Percentiles rank a stretch among this genome's conserved stretches.
phyloP scores from a whole-genome alignment of 257 asterid species.

The Echites panduratus region DNA sequence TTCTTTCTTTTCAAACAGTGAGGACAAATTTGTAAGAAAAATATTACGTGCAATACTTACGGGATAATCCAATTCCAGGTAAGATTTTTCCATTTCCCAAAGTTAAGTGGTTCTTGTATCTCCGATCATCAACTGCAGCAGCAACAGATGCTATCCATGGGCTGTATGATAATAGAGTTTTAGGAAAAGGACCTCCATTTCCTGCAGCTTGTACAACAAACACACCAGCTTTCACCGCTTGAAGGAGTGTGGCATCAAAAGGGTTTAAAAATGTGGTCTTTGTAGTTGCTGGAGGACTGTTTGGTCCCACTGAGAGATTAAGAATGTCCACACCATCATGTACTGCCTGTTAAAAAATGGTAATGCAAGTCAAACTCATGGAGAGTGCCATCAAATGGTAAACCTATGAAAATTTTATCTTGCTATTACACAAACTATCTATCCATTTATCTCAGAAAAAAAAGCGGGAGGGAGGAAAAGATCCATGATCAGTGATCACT shows the following conservation, averaged over 20 bases:
- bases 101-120: slow-evolving; percentile 86
- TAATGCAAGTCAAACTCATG: slow-evolving; percentile 6
- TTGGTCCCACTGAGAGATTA: slow-evolving; percentile 98
- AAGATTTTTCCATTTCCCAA: slow-evolving; percentile 85
- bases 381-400: slow-evolving; percentile 1
- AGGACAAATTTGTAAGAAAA: neutral
- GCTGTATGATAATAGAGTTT: slow-evolving; percentile 89
- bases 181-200: slow-evolving; percentile 97
- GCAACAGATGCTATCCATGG: slow-evolving; percentile 98
- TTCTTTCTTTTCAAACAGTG: neutral
- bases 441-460: neutral
- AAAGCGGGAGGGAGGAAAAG: neutral
- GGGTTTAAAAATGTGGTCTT: slow-evolving; percentile 92
- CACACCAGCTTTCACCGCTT: slow-evolving; percentile 96
- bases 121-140: slow-evolving; percentile 96
- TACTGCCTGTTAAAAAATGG: slow-evolving; percentile 67
- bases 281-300: slow-evolving; percentile 90
- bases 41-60: slow-evolving; percentile 39
- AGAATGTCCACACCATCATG: slow-evolving; percentile 96
- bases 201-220: slow-evolving; percentile 99
- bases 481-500: neutral
- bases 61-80: slow-evolving; percentile 87
- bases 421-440: neutral
- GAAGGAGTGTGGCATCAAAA: slow-evolving; percentile 87
- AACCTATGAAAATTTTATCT: neutral